Base-by-base conservation (phyloP, 2,329 filamentous ascomycete genomes). In the Hymenoscyphus albidus region DNA sequence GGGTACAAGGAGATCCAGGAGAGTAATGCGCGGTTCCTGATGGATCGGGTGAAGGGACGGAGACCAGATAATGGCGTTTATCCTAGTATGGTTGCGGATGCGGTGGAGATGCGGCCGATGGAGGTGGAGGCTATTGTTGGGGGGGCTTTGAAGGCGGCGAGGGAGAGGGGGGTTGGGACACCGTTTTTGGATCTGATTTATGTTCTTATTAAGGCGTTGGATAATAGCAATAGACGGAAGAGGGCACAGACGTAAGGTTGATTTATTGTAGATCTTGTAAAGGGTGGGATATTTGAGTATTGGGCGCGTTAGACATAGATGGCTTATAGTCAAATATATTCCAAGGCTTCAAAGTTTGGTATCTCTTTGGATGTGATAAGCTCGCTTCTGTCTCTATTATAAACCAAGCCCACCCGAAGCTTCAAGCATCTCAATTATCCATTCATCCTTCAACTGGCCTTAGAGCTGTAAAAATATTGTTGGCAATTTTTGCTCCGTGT, bases 21-120 rank as follows among this genome's bases (percentile, higher is more conserved):
- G 74, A 93, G 93, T 1, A 82, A 97, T 57, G 88, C 89, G n/a
- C 89, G 86, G 56, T 81, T 97, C 58, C 88, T 92, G 74, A 85
- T 69, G 13, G 63, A 65, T 14, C 60, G 66, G 32, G 80, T 77
- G 70, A 77, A 80, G 76, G 76, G 84, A 77, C 67, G 81, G 68
- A 59, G 77, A 54, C 40, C 59, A n/a, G 73, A 83, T 71, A 79
- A 78, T 58, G 75, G 79, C 0, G 78, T 79, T 38, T 72, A 76
- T 14, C 80, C 78, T 59, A 82, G 80, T 66, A 88, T 88, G 86
- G 79, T 83, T 56, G 76, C 81, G 16, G 86, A 88, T 72, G 85
- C 80, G 74, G 81, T 84, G 69, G 78, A 79, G 18, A 83, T 83
- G 0, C 81, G 80, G 68, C 79, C 78, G 9, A 83, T 88, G 83